Evolutionary conservation across 768 basidiomycete genomes (phyloP), one percentile per base, ranked within the genome.

Genomic region (Termitomyces sp.): DNA sequence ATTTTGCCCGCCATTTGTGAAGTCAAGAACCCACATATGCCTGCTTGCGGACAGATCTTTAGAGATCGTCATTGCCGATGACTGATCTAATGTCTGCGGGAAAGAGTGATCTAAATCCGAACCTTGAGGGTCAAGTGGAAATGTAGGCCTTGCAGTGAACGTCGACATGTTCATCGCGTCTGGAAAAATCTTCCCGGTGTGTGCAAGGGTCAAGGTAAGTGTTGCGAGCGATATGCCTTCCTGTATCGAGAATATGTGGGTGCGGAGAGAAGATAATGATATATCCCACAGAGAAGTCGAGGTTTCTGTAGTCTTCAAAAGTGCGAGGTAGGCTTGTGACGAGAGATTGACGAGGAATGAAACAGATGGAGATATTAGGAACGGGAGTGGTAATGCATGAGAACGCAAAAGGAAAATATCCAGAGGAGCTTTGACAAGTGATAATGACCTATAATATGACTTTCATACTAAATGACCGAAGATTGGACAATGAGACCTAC

Each of bases 291-390:
- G 39, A 46, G 59, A 59, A 29, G 63, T 40, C 35, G 60, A 55
- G 25, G 53, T 53, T 46, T 61, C 40, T 3, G 71, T 54, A 5
- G 68, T 64, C 16, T 75, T 80, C 20, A 83, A 70, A 31, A 91
- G 73, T 29, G 79, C 73, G 31, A 93, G 76, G 62, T 93, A 93
- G 7, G 83, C 77, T 1, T 76, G 68, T 0, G 91, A 87, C 0
- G 91, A 88, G 35, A 88, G 59, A 65, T 89, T 79, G 27, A 83
- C 76, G 9, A 93, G 73, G 66, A 93, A 91, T 9, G 86, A 87
- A 48, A 91, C 70, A 0, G 83, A 85, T 6, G 89, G 87, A 1
- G 79, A 76, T 13, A 73, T 71, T 3, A 91, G 77, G 64, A 88
- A 92, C 3, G 86, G 83, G n/a, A 93, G 68, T 7, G 89, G 88